phyloP scores from a whole-genome alignment of 345 rosid species.

The Ricinus communis region DNA sequence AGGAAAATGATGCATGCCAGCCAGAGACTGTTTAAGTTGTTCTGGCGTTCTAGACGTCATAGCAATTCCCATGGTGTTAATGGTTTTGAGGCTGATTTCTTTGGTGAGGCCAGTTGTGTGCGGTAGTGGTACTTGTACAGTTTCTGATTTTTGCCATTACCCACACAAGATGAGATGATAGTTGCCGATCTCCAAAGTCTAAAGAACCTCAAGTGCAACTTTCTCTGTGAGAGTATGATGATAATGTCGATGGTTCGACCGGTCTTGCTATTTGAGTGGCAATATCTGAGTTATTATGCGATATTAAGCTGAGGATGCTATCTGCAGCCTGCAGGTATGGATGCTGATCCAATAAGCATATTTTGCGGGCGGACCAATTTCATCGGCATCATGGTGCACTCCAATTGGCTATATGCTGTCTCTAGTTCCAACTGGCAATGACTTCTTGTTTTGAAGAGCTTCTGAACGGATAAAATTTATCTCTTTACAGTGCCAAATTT shows the following conservation, averaged over 20 bases:
- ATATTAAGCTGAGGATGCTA: neutral
- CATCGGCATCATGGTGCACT: no score
- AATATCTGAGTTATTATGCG: neutral
- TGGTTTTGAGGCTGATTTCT: slow-evolving; percentile 18
- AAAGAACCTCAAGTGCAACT: neutral
- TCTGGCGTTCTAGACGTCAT: slow-evolving; percentile 3
- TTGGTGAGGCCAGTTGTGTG: slow-evolving; percentile 14
- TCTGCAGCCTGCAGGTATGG: neutral
- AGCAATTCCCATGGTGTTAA: neutral
- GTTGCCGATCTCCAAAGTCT: slow-evolving; percentile 13
- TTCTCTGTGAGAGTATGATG: slow-evolving; percentile 8
- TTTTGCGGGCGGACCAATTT: neutral
- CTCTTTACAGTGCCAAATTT: slow-evolving; percentile 46
- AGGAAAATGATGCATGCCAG: slow-evolving; percentile 31
- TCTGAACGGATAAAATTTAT: neutral
- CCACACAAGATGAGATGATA: slow-evolving; percentile 2
- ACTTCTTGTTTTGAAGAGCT: no score
- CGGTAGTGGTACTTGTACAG: slow-evolving; percentile 34
- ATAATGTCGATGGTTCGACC: neutral
- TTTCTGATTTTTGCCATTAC: slow-evolving; percentile 15
- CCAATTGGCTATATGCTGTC: neutral
- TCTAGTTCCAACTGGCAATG: neutral
- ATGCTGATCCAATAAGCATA: slow-evolving; percentile 1
- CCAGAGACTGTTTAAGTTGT: slow-evolving; percentile 28
- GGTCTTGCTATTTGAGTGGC: slow-evolving; percentile 19